These are phyloP conservation scores for Fusarium xylarioides DNA, from an alignment of 2,329 filamentous ascomycete species.

Conservation along the genomic window DNA sequence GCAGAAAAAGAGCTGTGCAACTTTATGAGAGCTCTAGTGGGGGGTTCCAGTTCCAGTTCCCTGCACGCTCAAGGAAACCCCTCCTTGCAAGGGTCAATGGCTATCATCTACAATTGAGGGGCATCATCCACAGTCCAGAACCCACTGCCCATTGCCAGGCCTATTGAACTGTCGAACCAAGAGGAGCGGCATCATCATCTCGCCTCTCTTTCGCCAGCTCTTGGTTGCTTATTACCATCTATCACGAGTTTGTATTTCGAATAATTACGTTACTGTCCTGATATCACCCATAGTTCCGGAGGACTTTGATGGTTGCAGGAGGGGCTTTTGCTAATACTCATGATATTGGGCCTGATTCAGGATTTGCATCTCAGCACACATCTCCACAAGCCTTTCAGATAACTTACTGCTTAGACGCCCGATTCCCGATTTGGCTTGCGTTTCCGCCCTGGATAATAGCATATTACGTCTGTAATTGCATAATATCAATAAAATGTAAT, in stretches of 20 bases:
- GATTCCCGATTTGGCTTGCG: too few relatives aligned
- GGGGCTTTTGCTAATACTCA: constrained; percentile 17
- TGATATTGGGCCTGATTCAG: too few relatives aligned
- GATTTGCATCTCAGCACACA: too few relatives aligned
- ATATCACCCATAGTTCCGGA: neutral
- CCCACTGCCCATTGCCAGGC: constrained; percentile 30
- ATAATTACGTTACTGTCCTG: constrained; percentile 23
- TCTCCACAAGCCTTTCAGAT: too few relatives aligned
- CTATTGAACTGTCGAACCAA: constrained; percentile 32
- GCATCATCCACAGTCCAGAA: constrained; percentile 33
- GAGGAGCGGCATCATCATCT: constrained; percentile 29
- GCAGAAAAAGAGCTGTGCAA: constrained; percentile 10
- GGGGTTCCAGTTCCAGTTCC: constrained; percentile 1
- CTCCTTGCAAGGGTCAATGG: constrained; percentile 25
- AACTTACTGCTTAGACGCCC: too few relatives aligned
- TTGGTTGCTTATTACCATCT: neutral
- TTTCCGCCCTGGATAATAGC: too few relatives aligned
- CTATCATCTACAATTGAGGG: constrained; percentile 30
- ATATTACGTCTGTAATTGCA: too few relatives aligned
- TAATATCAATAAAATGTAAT: too few relatives aligned
- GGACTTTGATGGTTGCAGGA: neutral
- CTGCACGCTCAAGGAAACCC: constrained; percentile 16
- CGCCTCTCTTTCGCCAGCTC: constrained; percentile 25
- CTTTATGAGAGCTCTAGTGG: constrained; percentile 31
- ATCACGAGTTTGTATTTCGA: constrained; percentile 24